A percentile compares a stretch with the other conserved stretches of the same genome.
Evolutionary conservation across 148 eudicot species (phyloP).

Genomic region (Amaranthus hypochondriacus): DNA sequence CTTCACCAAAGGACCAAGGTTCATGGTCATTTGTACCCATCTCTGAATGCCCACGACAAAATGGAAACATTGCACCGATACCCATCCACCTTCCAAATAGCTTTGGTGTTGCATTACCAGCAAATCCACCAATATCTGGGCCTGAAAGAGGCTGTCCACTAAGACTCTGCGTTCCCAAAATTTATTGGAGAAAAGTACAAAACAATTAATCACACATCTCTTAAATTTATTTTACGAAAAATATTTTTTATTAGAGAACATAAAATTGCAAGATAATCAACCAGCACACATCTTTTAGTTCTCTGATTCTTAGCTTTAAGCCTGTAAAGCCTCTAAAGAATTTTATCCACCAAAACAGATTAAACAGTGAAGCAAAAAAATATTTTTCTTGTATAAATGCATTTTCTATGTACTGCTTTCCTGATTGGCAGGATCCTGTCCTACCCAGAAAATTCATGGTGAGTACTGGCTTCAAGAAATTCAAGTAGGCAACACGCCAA

Average conservation of each 20-base stretch:
- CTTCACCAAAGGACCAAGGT: constrained; percentile 97
- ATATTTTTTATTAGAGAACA: too few species aligned
- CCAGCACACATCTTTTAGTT: not conserved
- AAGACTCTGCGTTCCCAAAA: constrained; percentile 52
- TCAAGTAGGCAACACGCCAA: not conserved
- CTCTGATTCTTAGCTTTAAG: not conserved
- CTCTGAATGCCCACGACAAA: constrained; percentile 94
- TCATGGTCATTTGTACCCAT: constrained; percentile 71
- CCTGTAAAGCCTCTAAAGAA: not conserved
- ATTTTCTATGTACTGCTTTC: too few species aligned
- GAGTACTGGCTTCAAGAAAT: not conserved
- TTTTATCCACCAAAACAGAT: not conserved
- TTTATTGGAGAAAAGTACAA: not conserved
- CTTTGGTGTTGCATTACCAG: constrained; percentile 92
- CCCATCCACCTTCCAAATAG: constrained; percentile 99
- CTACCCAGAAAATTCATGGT: not conserved
- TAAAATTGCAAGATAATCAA: too few species aligned
- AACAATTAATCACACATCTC: not conserved
- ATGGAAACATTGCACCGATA: constrained; percentile 90
- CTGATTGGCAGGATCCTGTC: too few species aligned
- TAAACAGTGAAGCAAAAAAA: not conserved
- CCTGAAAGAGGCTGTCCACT: constrained; percentile 98
- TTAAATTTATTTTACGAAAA: too few species aligned
- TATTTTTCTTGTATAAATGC: not conserved
- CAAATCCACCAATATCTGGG: constrained; percentile 99